phyloP scores from a whole-genome alignment of 768 basidiomycete genomes.

The Boletus coccyginus region DNA sequence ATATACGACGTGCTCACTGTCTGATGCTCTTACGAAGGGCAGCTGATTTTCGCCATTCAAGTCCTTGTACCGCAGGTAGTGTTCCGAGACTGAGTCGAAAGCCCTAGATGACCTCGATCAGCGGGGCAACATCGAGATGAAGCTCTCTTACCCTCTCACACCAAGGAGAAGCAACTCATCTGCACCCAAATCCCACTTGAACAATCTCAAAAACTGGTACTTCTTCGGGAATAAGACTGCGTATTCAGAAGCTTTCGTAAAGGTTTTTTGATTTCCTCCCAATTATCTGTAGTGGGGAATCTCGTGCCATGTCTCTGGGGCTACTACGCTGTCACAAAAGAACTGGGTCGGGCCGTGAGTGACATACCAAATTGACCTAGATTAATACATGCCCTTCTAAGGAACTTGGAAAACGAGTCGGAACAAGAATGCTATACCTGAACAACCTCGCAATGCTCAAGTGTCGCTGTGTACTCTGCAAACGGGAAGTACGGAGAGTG shows the following conservation, averaged over 20 bases:
- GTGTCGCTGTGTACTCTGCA: slow-evolving; percentile 44
- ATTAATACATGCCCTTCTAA: neutral
- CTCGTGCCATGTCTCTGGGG: slow-evolving; percentile 81
- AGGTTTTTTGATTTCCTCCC: slow-evolving; percentile 41
- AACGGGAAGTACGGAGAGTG: slow-evolving; percentile 61
- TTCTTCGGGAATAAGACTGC: slow-evolving; percentile 40
- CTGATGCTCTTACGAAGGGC: slow-evolving; percentile 55
- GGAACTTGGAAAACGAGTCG: neutral
- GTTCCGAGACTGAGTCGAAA: slow-evolving; percentile 48
- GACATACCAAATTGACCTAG: slow-evolving; percentile 32
- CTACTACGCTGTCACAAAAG: slow-evolving; percentile 35
- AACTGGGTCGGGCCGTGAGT: too few species aligned
- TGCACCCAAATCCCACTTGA: slow-evolving; percentile 54
- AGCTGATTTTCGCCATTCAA: slow-evolving; percentile 43
- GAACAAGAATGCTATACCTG: slow-evolving; percentile 40
- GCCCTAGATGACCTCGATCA: slow-evolving; percentile 33
- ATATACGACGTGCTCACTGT: slow-evolving; percentile 56
- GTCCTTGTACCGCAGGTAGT: slow-evolving; percentile 52
- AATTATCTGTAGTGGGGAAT: slow-evolving; percentile 59
- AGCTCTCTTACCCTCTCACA: slow-evolving; percentile 51
- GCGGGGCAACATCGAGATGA: neutral
- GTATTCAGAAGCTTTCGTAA: slow-evolving; percentile 55
- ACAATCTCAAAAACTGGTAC: slow-evolving; percentile 58
- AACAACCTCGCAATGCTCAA: slow-evolving; percentile 49
- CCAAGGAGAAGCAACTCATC: slow-evolving; percentile 68